Evolutionary conservation across 257 asterid species (phyloP).

Genomic region (Nyctanthes arbortristis): DNA sequence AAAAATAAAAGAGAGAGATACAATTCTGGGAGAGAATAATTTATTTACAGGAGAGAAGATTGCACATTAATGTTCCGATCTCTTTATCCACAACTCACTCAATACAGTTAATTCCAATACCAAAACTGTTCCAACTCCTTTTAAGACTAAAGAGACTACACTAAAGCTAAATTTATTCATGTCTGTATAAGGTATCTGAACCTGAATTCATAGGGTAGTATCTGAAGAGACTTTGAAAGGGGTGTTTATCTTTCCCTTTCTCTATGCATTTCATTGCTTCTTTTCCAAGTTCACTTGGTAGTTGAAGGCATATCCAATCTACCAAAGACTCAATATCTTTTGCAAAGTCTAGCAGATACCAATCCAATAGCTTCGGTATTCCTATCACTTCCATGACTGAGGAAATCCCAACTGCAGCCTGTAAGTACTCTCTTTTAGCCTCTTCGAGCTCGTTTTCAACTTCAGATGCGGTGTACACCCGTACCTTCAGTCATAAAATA

Average conservation of each 20-base stretch:
- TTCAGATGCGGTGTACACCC: slow-evolving; percentile 70
- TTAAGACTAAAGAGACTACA: slow-evolving; percentile 17
- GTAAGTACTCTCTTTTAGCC: slow-evolving; percentile 74
- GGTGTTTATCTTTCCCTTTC: slow-evolving; percentile 45
- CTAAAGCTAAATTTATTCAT: slow-evolving; percentile 35
- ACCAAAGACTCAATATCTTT: slow-evolving; percentile 77
- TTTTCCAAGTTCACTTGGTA: slow-evolving; percentile 66
- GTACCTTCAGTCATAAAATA: slow-evolving; percentile 47
- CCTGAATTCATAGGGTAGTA: slow-evolving; percentile 78
- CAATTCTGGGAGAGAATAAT: slow-evolving; percentile 18
- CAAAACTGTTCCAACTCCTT: slow-evolving; percentile 31
- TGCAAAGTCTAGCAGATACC: slow-evolving; percentile 89
- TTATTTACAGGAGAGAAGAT: slow-evolving; percentile 39
- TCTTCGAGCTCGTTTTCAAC: slow-evolving; percentile 80
- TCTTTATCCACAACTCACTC: slow-evolving; percentile 39
- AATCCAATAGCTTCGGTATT: slow-evolving; percentile 83
- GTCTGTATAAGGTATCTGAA: slow-evolving; percentile 78
- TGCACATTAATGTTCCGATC: slow-evolving; percentile 30
- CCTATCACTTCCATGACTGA: slow-evolving; percentile 43
- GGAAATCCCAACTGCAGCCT: slow-evolving; percentile 78
- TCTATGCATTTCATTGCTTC: slow-evolving; percentile 71
- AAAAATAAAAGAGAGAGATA: not conserved
- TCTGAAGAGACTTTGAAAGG: slow-evolving; percentile 45
- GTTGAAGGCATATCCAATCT: slow-evolving; percentile 86
- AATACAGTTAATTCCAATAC: slow-evolving; percentile 29